Percentiles rank a stretch among this genome's conserved stretches.
These are phyloP conservation scores for Suhomyces chickasaworum DNA, from an alignment of 1,139 yeast genomes.

Conservation along the genomic window DNA sequence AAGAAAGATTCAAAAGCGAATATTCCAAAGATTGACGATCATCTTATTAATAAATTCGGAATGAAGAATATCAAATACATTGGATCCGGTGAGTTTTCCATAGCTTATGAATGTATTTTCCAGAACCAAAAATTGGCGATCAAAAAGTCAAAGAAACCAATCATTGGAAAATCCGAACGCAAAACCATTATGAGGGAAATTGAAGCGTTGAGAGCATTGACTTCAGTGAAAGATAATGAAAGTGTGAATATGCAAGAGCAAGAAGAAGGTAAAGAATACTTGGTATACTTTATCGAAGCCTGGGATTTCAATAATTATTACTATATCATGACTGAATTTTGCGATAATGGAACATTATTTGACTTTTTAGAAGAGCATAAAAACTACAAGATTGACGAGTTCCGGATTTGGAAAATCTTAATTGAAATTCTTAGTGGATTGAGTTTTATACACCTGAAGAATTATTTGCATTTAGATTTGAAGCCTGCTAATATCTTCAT, in stretches of 20 bases:
- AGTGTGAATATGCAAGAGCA: slow-evolving; percentile 52
- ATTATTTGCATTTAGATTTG: slow-evolving; percentile 80
- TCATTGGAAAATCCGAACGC: slow-evolving; percentile 43
- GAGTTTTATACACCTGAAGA: slow-evolving; percentile 74
- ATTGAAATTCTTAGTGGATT: slow-evolving; percentile 81
- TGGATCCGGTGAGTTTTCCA: slow-evolving; percentile 87
- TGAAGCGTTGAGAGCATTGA: slow-evolving; percentile 45
- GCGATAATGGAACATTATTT: slow-evolving; percentile 92
- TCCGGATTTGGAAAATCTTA: slow-evolving; percentile 95
- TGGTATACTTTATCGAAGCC: slow-evolving; percentile 77
- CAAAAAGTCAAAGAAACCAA: slow-evolving; percentile 69
- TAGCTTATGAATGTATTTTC: slow-evolving; percentile 76
- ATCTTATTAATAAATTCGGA: slow-evolving; percentile 67
- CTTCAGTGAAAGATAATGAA: slow-evolving; percentile 47
- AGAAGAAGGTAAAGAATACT: slow-evolving; percentile 76
- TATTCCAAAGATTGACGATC: slow-evolving; percentile 49
- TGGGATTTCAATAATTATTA: slow-evolving; percentile 80
- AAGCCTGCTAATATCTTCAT: slow-evolving; percentile 95
- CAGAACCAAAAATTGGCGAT: slow-evolving; percentile 77
- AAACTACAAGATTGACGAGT: slow-evolving; percentile 85
- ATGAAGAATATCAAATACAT: slow-evolving; percentile 61
- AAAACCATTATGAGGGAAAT: slow-evolving; percentile 46
- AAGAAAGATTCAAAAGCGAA: slow-evolving; percentile 8
- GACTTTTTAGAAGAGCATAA: slow-evolving; percentile 73
- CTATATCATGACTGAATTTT: slow-evolving; percentile 91